Conservation (phyloP, 495 filamentous ascomycete species). For the Durotheca rogersii region DNA sequence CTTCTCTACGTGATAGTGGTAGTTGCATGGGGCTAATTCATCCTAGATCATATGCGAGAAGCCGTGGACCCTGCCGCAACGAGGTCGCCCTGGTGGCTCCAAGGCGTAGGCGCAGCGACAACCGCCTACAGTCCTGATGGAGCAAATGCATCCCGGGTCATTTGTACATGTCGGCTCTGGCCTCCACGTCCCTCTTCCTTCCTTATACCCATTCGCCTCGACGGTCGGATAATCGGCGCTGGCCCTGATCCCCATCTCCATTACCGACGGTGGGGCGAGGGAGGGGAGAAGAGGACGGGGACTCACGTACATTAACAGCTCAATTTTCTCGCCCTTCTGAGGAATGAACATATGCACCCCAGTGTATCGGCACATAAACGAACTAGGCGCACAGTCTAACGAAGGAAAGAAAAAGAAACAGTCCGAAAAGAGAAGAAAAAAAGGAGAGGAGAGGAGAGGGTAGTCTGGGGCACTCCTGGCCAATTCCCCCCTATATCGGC, state of each 20-base stretch:
- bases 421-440: too few species aligned
- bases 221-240: too few species aligned
- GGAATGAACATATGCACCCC: conserved; percentile 24
- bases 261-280: too few species aligned
- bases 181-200: background rate
- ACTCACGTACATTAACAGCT: too few species aligned
- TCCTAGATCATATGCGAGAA: conserved; percentile 50
- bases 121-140: background rate
- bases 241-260: conserved; percentile 17
- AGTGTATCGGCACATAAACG: conserved; percentile 23
- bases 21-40: conserved; percentile 9
- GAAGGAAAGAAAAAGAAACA: background rate
- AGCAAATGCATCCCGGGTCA: conserved; percentile 15
- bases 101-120: conserved; percentile 19
- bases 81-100: conserved; percentile 40
- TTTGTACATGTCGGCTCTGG: conserved; percentile 12
- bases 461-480: too few species aligned
- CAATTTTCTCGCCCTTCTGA: too few species aligned
- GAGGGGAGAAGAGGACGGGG: too few species aligned
- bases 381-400: conserved; percentile 2
- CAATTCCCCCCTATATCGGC: too few species aligned
- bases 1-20: background rate
- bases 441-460: too few species aligned
- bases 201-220: too few species aligned
- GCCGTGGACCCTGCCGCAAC: conserved; percentile 54